A percentile compares a stretch with the other conserved stretches of the same genome.
Conservation (phyloP, 352 stramenopile species). For the Phytopythium vexans region DNA sequence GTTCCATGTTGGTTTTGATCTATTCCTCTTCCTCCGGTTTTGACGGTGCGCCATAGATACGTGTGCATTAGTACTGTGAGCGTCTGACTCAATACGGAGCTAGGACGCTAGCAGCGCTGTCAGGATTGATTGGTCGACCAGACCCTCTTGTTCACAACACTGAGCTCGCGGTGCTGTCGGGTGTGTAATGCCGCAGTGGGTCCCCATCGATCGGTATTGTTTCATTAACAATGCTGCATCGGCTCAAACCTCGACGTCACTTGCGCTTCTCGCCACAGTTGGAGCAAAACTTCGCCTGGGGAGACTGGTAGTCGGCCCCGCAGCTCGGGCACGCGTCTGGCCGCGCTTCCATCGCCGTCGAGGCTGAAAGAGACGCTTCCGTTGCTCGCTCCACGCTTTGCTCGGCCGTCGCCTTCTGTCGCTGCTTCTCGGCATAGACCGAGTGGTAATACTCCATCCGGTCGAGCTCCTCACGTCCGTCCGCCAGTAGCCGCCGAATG, state of each 20-base stretch:
- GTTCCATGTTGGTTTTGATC: no score
- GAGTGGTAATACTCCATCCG: conserved; percentile 88
- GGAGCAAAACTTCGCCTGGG: conserved; percentile 68
- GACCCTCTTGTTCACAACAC: no score
- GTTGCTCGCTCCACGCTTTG: background rate
- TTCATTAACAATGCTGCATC: background rate
- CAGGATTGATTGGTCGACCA: no score
- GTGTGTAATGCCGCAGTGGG: background rate
- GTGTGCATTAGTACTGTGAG: no score
- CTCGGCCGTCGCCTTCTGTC: conserved; percentile 11
- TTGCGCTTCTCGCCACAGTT: conserved; percentile 62
- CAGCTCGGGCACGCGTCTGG: conserved; percentile 36
- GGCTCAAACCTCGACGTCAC: conserved; percentile 11
- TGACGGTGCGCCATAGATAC: no score
- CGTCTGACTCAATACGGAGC: no score
- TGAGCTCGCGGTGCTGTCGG: no score
- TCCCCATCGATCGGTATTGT: background rate
- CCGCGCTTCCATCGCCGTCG: background rate
- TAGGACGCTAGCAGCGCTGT: no score
- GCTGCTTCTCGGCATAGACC: conserved; percentile 68
- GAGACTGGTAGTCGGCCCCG: conserved; percentile 33
- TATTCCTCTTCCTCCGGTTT: no score
- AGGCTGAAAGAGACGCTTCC: background rate
- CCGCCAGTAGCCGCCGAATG: conserved; percentile 49
- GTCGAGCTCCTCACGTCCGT: conserved; percentile 72